phyloP scores from a whole-genome alignment of 164 flowering plant genomes.

The Vitis amurensis region DNA sequence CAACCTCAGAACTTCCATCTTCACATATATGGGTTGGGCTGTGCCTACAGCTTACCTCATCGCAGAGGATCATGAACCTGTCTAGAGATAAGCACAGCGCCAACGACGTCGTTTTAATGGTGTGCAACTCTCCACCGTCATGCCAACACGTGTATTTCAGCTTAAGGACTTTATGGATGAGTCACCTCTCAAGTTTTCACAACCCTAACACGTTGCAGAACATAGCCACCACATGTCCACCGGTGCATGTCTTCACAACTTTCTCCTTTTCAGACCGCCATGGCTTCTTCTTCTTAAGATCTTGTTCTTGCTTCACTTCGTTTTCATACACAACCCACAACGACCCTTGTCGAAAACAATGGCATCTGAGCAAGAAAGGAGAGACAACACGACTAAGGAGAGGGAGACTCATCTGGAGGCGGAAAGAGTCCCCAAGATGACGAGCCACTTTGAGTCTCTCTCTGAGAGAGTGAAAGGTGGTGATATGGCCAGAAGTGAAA shows the following conservation, averaged over 20 bases:
- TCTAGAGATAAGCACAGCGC: too few species aligned
- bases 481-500: too few species aligned
- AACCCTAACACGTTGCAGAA: slow-evolving; percentile 5
- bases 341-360: slow-evolving; percentile 20
- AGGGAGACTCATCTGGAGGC: slow-evolving; percentile 28
- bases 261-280: slow-evolving; percentile 3
- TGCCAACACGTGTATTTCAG: neutral
- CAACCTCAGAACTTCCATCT: too few species aligned
- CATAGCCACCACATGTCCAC: slow-evolving; percentile 1
- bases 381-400: slow-evolving; percentile 27
- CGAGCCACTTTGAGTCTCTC: slow-evolving; percentile 46
- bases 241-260: neutral
- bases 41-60: too few species aligned
- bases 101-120: too few species aligned
- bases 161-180: neutral
- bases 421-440: slow-evolving; percentile 43
- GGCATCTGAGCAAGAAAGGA: slow-evolving; percentile 53
- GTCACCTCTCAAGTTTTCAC: neutral
- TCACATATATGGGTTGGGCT: too few species aligned
- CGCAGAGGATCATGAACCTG: too few species aligned
- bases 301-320: neutral
- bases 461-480: slow-evolving; percentile 17
- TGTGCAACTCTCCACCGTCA: neutral
- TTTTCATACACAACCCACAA: neutral
- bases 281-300: neutral